phyloP scores from a whole-genome alignment of 2,329 filamentous ascomycete genomes.

The Cytospora mali region DNA sequence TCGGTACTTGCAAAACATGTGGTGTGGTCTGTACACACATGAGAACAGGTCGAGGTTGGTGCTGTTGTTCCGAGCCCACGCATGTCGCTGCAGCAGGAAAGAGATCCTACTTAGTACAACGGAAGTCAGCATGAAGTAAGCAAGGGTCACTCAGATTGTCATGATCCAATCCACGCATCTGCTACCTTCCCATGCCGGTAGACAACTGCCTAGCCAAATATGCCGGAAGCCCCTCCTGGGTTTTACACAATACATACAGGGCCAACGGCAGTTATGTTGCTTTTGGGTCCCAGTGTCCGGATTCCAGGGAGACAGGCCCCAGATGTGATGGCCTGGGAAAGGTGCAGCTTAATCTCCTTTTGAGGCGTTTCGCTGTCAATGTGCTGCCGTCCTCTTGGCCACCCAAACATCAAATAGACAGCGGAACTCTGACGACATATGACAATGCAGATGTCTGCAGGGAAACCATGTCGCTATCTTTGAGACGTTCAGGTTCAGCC shows the following conservation, averaged over 20 bases:
- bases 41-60: not conserved
- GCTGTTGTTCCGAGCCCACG: not conserved
- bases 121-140: not conserved
- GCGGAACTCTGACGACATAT: conserved; percentile 1
- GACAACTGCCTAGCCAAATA: conserved; percentile 19
- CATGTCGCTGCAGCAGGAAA: not conserved
- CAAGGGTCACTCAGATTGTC: conserved; percentile 7
- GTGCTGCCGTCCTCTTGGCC: conserved; percentile 7
- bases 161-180: conserved; percentile 4
- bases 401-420: not conserved
- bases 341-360: conserved; percentile 26
- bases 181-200: conserved; percentile 21
- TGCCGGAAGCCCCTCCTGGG: conserved; percentile 14
- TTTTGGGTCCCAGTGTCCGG: conserved; percentile 10
- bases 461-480: not conserved
- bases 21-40: not conserved
- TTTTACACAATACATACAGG: conserved; percentile 2
- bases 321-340: conserved; percentile 23
- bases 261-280: conserved; percentile 15
- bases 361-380: conserved; percentile 26
- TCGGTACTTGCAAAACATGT: not conserved
- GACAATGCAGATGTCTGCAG: not conserved
- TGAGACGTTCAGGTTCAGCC: not conserved
- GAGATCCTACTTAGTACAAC: not conserved
- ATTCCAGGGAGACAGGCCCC: conserved; percentile 10